phyloP scores from a whole-genome alignment of 495 filamentous ascomycete species.

The Staphylotrichum tortipilum region DNA sequence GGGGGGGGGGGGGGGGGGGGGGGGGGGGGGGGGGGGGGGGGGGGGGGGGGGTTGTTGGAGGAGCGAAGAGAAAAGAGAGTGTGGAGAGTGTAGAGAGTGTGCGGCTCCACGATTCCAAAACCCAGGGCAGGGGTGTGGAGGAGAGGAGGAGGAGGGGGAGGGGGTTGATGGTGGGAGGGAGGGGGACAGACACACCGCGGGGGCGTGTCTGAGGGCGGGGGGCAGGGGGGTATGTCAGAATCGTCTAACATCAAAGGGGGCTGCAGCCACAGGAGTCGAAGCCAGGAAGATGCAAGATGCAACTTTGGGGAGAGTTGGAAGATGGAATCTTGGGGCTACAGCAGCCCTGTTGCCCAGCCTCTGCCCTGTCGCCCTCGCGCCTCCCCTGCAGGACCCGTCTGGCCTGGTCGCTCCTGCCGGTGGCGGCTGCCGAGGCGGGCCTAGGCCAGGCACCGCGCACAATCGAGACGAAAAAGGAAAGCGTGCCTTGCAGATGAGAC shows the following conservation, averaged over 20 bases:
- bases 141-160: constrained; percentile 4
- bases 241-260: constrained; percentile 4
- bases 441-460: background rate
- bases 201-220: too few species aligned
- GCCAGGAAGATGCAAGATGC: constrained; percentile 8
- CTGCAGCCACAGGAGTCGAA: background rate
- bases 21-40: too few species aligned
- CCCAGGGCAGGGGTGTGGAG: constrained; percentile 29
- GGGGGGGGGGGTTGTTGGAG: too few species aligned
- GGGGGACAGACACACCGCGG: constrained; percentile 7
- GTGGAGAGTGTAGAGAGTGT: constrained; percentile 24
- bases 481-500: constrained; percentile 8
- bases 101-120: constrained; percentile 40
- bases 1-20: too few species aligned
- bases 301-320: too few species aligned
- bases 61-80: constrained; percentile 19
- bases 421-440: background rate
- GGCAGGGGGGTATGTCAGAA: constrained; percentile 3
- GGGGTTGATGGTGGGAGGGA: constrained; percentile 10
- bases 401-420: background rate
- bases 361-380: too few species aligned
- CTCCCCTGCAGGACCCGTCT: too few species aligned
- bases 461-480: constrained; percentile 1
- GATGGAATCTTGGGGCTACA: background rate
- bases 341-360: too few species aligned